These are phyloP conservation scores for Capronia americana DNA, from an alignment of 2,329 filamentous ascomycete species.

Conservation along the genomic window DNA sequence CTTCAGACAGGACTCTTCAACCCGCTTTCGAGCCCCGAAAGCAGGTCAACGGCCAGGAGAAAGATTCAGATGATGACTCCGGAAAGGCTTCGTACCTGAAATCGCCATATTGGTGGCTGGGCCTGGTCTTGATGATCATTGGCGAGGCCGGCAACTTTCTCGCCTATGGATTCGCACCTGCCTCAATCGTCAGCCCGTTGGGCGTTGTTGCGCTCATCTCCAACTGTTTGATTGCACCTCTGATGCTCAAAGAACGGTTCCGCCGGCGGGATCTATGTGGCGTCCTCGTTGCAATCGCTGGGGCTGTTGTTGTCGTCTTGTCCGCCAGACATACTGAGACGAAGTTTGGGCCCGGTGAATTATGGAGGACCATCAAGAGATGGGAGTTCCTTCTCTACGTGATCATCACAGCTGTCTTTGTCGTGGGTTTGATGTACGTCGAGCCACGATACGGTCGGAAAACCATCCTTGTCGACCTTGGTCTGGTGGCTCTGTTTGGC, in stretches of 20 bases:
- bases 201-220: constrained; percentile 96
- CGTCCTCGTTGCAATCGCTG: constrained; percentile 82
- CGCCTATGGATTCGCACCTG: constrained; percentile 95
- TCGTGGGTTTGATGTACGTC: constrained; percentile 77
- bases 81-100: constrained; percentile 77
- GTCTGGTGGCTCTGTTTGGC: constrained; percentile 90
- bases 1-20: constrained; percentile 7
- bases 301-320: constrained; percentile 89
- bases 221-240: constrained; percentile 94
- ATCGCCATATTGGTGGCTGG: constrained; percentile 95
- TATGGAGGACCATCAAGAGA: constrained; percentile 85
- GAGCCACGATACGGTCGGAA: constrained; percentile 84
- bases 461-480: constrained; percentile 89
- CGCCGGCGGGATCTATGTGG: constrained; percentile 84
- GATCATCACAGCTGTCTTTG: constrained; percentile 74
- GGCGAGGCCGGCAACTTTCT: constrained; percentile 97
- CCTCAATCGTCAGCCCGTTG: constrained; percentile 93
- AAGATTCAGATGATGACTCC: constrained; percentile 47
- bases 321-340: constrained; percentile 89
- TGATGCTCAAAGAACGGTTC: constrained; percentile 91
- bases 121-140: constrained; percentile 88
- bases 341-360: constrained; percentile 86
- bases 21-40: constrained; percentile 10
- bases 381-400: constrained; percentile 93
- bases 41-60: constrained; percentile 20